Percentiles rank a stretch among this genome's conserved stretches.
phyloP scores from a whole-genome alignment of 148 eudicot genomes.

The Drosera capensis region DNA sequence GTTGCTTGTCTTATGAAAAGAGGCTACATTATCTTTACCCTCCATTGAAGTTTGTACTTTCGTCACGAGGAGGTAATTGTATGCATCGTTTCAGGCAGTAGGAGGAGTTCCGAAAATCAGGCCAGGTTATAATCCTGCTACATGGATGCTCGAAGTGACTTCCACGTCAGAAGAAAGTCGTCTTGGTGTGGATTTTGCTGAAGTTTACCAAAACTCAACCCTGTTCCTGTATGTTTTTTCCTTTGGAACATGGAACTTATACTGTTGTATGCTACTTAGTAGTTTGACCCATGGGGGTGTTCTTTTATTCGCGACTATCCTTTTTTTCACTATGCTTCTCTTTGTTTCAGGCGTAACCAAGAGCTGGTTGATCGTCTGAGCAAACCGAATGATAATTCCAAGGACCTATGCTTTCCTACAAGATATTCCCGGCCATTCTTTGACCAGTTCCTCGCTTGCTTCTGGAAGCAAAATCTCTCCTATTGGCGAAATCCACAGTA shows the following conservation, averaged over 20 bases:
- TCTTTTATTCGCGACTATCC: constrained; percentile 2
- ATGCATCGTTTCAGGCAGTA: constrained; percentile 43
- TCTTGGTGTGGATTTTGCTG: constrained; percentile 83
- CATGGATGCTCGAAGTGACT: constrained; percentile 98
- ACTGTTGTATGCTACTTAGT: no score
- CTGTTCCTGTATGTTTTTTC: constrained; percentile 69
- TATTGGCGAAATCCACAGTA: constrained; percentile 98
- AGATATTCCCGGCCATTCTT: constrained; percentile 49
- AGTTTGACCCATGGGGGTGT: no score
- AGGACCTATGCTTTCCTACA: constrained; percentile 71
- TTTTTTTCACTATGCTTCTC: constrained; percentile 8
- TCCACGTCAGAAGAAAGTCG: constrained; percentile 70
- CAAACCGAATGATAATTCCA: constrained; percentile 52
- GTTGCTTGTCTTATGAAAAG: neutral
- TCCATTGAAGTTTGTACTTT: neutral
- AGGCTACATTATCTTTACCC: neutral
- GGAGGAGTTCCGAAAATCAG: constrained; percentile 78
- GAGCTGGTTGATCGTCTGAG: constrained; percentile 74
- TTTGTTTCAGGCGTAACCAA: constrained; percentile 46
- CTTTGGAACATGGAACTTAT: no score
- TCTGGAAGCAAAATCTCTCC: constrained; percentile 90
- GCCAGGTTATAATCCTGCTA: constrained; percentile 88
- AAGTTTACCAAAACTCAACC: constrained; percentile 56
- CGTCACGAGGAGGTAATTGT: neutral
- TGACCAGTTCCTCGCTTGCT: constrained; percentile 69